Evolutionary conservation across 257 asterid genomes (phyloP).

Genomic region (Solanum gandarillasii): DNA sequence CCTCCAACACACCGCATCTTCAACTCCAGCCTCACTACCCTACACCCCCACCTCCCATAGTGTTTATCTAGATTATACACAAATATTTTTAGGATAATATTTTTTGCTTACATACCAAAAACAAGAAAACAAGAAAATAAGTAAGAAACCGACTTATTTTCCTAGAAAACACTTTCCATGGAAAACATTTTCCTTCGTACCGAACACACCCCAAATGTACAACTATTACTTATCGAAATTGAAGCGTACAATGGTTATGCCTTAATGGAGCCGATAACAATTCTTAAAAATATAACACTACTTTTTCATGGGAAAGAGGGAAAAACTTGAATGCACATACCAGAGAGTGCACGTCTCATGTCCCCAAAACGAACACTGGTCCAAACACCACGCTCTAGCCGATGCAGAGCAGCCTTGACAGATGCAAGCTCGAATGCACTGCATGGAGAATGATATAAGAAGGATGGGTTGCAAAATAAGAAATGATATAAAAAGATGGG

Average conservation of each 20-base stretch:
- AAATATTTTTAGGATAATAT: background rate
- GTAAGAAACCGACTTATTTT: background rate
- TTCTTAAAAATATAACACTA: background rate
- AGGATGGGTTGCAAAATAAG: background rate
- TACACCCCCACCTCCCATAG: background rate
- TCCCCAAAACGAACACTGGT: slow-evolving; percentile 80
- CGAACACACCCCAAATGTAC: background rate
- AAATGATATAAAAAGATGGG: background rate
- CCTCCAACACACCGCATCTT: background rate
- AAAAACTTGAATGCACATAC: slow-evolving; percentile 13
- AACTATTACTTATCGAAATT: background rate
- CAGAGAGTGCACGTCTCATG: slow-evolving; percentile 80
- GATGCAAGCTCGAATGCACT: slow-evolving; percentile 67
- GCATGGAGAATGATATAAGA: slow-evolving; percentile 2
- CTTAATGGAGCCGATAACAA: background rate
- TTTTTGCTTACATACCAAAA: background rate
- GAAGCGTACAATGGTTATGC: background rate
- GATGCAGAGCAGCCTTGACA: slow-evolving; percentile 79
- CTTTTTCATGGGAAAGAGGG: background rate
- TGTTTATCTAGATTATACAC: background rate
- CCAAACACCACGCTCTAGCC: slow-evolving; percentile 88
- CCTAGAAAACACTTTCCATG: background rate
- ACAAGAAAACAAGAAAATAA: background rate
- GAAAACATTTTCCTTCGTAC: background rate
- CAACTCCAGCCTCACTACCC: background rate